phyloP scores from a whole-genome alignment of 192 early-diverging fungal genomes.

The Cladochytrium replicatum region DNA sequence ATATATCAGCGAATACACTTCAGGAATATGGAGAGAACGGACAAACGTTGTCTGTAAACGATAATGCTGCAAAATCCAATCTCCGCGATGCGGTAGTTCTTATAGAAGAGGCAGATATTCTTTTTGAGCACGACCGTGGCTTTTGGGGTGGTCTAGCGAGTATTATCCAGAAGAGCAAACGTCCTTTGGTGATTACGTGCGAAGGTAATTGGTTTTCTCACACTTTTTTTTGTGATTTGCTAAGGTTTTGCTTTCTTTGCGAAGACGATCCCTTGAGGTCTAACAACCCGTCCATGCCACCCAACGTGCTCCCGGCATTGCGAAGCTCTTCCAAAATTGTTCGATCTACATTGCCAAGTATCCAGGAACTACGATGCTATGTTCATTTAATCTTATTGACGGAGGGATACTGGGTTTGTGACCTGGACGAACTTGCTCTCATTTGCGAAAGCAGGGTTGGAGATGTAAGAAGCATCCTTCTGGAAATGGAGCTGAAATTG shows the following conservation, averaged over 20 bases:
- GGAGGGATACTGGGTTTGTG: background rate
- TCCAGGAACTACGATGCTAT: background rate
- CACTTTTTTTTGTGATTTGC: too few relatives aligned
- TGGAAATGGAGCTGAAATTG: too few relatives aligned
- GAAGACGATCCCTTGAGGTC: too few relatives aligned
- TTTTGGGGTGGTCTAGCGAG: constrained; percentile 64
- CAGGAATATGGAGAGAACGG: too few relatives aligned
- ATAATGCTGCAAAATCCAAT: background rate
- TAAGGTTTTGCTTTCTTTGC: too few relatives aligned
- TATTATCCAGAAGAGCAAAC: constrained; percentile 57
- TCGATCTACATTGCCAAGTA: background rate
- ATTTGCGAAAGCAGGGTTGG: too few relatives aligned
- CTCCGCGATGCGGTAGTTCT: constrained; percentile 45
- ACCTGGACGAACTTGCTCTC: too few relatives aligned
- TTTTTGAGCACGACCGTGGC: constrained; percentile 72
- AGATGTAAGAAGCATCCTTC: too few relatives aligned
- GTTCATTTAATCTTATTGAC: background rate
- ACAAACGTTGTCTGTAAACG: too few relatives aligned
- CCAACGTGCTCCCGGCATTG: too few relatives aligned
- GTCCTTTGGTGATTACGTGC: constrained; percentile 78
- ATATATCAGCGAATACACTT: too few relatives aligned
- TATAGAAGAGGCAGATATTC: constrained; percentile 74
- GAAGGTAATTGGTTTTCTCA: constrained; percentile 35
- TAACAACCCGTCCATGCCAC: too few relatives aligned
- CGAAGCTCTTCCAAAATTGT: background rate